A percentile compares a stretch with the other conserved stretches of the same genome.
Conservation (phyloP, 805 yeast genomes). For the Candida easanensis region DNA sequence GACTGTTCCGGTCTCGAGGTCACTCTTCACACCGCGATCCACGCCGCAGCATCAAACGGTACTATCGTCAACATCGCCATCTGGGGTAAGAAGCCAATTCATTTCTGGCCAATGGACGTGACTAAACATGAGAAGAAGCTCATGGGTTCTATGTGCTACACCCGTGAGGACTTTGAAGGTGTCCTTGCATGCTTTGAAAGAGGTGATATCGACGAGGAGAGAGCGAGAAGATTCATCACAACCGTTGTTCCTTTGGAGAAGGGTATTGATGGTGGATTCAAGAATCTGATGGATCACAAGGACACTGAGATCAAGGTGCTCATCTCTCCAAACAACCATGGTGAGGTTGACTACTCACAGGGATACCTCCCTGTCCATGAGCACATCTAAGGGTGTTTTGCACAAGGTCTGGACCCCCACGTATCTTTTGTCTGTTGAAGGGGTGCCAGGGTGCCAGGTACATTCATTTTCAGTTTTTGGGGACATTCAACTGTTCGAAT, state of each 20-base stretch:
- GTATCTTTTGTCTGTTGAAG: too few relatives aligned
- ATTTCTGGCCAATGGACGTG: conserved; percentile 52
- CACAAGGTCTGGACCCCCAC: too few relatives aligned
- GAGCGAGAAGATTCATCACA: conserved; percentile 48
- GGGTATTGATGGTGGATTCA: conserved; percentile 52
- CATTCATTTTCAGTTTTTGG: too few relatives aligned
- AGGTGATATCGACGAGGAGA: conserved; percentile 44
- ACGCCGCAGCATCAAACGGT: conserved; percentile 51
- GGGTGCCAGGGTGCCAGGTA: too few relatives aligned
- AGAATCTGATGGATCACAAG: conserved; percentile 48
- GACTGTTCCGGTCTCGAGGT: conserved; percentile 56
- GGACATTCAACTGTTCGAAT: too few relatives aligned
- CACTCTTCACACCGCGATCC: conserved; percentile 50
- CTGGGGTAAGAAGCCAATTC: conserved; percentile 52
- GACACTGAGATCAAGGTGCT: conserved; percentile 54
- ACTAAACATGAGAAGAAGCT: conserved; percentile 52
- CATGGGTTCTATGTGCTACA: conserved; percentile 63
- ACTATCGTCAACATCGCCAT: conserved; percentile 63
- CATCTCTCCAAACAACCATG: conserved; percentile 44
- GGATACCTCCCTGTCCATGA: conserved; percentile 10
- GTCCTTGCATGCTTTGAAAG: conserved; percentile 49
- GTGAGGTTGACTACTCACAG: conserved; percentile 28
- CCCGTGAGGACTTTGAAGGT: conserved; percentile 52
- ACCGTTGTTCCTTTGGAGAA: conserved; percentile 48
- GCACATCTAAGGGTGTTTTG: conserved; percentile 4